These are phyloP conservation scores for Ascochyta rabiei DNA, from an alignment of 2,329 filamentous ascomycete species.

Conservation along the genomic window DNA sequence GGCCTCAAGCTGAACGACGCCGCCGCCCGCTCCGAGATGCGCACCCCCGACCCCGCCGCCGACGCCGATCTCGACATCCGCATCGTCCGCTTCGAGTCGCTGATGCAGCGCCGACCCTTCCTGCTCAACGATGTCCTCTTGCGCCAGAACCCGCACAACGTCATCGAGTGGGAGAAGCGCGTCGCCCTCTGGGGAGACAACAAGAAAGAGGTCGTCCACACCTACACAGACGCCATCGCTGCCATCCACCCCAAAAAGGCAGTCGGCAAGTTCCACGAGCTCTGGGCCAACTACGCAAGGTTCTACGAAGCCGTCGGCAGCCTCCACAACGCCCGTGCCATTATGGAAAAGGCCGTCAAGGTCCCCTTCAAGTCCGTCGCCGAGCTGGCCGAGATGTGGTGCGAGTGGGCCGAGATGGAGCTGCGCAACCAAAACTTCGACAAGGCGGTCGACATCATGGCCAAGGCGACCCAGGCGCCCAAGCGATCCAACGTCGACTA, in stretches of 20 bases:
- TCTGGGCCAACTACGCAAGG: slow-evolving; percentile 97
- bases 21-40: slow-evolving; percentile 77
- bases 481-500: slow-evolving; percentile 99
- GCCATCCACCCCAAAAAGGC: slow-evolving; percentile 95
- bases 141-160: slow-evolving; percentile 94
- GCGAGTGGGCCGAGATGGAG: slow-evolving; percentile 99
- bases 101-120: slow-evolving; percentile 97
- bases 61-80: slow-evolving; percentile 95
- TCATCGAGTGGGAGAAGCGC: slow-evolving; percentile 95
- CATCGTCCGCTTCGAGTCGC: slow-evolving; percentile 96
- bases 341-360: slow-evolving; percentile 97
- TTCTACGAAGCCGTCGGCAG: slow-evolving; percentile 93
- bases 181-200: slow-evolving; percentile 97
- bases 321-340: slow-evolving; percentile 81
- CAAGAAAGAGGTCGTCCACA: slow-evolving; percentile 86
- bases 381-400: slow-evolving; percentile 97
- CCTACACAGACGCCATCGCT: slow-evolving; percentile 92
- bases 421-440: slow-evolving; percentile 95
- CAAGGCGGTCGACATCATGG: slow-evolving; percentile 92
- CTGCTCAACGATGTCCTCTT: slow-evolving; percentile 94
- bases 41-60: slow-evolving; percentile 76
- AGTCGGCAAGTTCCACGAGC: slow-evolving; percentile 87
- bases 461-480: slow-evolving; percentile 94
- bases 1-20: slow-evolving; percentile 89
- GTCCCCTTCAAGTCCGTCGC: slow-evolving; percentile 98